Evolutionary conservation across 805 yeast genomes (phyloP).

Genomic region (Wickerhamomyces queroliae): DNA sequence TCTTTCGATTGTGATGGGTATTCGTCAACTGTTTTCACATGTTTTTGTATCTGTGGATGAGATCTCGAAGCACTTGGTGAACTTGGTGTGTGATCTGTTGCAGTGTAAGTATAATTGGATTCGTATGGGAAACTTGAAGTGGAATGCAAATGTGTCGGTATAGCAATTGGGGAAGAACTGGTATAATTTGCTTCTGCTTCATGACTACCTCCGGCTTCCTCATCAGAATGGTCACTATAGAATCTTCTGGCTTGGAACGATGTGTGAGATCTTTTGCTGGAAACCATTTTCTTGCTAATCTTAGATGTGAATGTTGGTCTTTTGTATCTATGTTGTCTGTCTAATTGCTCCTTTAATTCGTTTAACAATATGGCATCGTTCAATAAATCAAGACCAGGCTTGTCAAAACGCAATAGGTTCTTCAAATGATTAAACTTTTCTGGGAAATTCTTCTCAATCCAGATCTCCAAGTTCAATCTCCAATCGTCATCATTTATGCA

Average conservation of each 20-base stretch:
- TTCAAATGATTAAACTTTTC: constrained; percentile 33
- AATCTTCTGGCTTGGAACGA: constrained; percentile 8
- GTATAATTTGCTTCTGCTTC: too few relatives aligned
- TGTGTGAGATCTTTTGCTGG: constrained; percentile 6
- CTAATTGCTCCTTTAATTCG: constrained; percentile 21
- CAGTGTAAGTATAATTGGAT: constrained; percentile 7
- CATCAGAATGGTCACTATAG: constrained; percentile 8
- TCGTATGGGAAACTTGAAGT: constrained; percentile 13
- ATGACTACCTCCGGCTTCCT: too few relatives aligned
- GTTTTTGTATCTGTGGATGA: not conserved
- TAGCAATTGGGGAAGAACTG: constrained; percentile 3
- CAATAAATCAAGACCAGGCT: constrained; percentile 23
- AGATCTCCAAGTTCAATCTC: constrained; percentile 35
- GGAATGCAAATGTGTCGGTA: constrained; percentile 8
- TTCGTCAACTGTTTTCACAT: too few relatives aligned
- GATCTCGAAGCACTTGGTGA: constrained; percentile 1
- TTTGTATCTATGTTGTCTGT: constrained; percentile 10
- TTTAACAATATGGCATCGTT: constrained; percentile 22
- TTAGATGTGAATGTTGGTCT: constrained; percentile 24
- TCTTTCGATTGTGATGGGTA: not conserved
- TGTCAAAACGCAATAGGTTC: constrained; percentile 27
- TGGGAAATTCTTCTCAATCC: constrained; percentile 35
- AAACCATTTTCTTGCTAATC: constrained; percentile 24
- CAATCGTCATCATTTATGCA: constrained; percentile 36
- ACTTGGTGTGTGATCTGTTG: not conserved